Conservation (phyloP, 306 rosid genomes). For the Glycine tomentella region DNA sequence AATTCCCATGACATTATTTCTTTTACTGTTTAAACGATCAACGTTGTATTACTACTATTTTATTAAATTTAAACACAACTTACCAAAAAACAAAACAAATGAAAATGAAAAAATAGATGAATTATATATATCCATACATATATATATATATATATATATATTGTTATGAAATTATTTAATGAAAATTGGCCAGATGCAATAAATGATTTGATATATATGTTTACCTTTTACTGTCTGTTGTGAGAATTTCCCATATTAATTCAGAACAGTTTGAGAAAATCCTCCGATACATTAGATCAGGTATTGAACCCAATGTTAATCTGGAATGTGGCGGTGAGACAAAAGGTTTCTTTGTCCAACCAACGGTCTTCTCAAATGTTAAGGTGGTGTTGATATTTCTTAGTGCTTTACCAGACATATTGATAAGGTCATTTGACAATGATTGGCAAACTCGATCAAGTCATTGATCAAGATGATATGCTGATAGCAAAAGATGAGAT, state of each 20-base stretch:
- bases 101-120: too few relatives aligned
- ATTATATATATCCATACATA: too few relatives aligned
- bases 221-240: not conserved
- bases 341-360: slow-evolving; percentile 28
- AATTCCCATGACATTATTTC: too few relatives aligned
- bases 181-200: too few relatives aligned
- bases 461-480: slow-evolving; percentile 66
- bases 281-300: slow-evolving; percentile 57
- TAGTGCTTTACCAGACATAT: not conserved
- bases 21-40: too few relatives aligned
- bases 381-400: slow-evolving; percentile 44
- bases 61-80: too few relatives aligned
- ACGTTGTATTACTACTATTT: too few relatives aligned
- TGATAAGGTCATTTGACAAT: not conserved
- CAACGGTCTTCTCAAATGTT: slow-evolving; percentile 74
- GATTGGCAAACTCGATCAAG: not conserved
- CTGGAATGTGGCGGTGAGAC: slow-evolving; percentile 47
- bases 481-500: slow-evolving; percentile 51
- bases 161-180: too few relatives aligned
- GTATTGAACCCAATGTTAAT: slow-evolving; percentile 63
- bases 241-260: slow-evolving; percentile 58
- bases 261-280: slow-evolving; percentile 63
- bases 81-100: too few relatives aligned
- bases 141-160: too few relatives aligned
- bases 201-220: not conserved